phyloP scores from a whole-genome alignment of 495 filamentous ascomycete genomes.

The Acidiella bohemica region DNA sequence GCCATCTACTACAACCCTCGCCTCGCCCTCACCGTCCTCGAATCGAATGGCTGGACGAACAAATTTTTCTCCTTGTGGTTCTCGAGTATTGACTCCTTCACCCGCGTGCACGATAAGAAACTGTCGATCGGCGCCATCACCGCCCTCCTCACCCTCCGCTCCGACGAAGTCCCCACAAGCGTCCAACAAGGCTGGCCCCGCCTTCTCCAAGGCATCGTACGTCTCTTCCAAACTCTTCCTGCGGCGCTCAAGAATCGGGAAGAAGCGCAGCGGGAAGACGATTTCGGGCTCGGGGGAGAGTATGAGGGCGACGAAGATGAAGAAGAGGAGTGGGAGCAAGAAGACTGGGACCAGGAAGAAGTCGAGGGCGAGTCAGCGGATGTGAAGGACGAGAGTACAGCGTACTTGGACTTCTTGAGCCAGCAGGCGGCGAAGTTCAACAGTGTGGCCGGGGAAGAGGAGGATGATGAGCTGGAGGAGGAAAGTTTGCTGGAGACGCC shows the following conservation, averaged over 20 bases:
- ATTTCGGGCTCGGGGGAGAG: constrained; percentile 54
- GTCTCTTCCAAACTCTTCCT: constrained; percentile 83
- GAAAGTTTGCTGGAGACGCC: constrained; percentile 85
- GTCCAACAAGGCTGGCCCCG: constrained; percentile 96
- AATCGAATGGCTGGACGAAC: constrained; percentile 92
- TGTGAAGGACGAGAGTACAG: constrained; percentile 73
- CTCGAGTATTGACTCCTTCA: constrained; percentile 85
- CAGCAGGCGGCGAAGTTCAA: constrained; percentile 72
- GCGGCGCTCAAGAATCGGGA: constrained; percentile 80
- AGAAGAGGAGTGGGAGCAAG: constrained; percentile 62
- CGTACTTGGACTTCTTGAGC: constrained; percentile 91
- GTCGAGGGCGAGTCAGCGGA: constrained; percentile 41
- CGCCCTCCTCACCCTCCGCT: constrained; percentile 60
- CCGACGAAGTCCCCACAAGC: constrained; percentile 67
- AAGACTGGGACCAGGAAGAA: constrained; percentile 44
- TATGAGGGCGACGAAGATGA: constrained; percentile 53
- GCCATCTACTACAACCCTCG: constrained; percentile 90
- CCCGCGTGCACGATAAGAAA: constrained; percentile 94
- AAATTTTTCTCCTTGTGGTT: constrained; percentile 99
- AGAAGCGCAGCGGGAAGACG: constrained; percentile 76
- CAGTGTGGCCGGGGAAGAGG: constrained; percentile 56
- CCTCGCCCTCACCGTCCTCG: constrained; percentile 69
- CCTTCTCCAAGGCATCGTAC: constrained; percentile 76
- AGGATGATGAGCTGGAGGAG: constrained; percentile 85
- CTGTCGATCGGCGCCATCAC: constrained; percentile 88